These are phyloP conservation scores for Amanita muscaria DNA, from an alignment of 768 basidiomycete species.

Conservation along the genomic window DNA sequence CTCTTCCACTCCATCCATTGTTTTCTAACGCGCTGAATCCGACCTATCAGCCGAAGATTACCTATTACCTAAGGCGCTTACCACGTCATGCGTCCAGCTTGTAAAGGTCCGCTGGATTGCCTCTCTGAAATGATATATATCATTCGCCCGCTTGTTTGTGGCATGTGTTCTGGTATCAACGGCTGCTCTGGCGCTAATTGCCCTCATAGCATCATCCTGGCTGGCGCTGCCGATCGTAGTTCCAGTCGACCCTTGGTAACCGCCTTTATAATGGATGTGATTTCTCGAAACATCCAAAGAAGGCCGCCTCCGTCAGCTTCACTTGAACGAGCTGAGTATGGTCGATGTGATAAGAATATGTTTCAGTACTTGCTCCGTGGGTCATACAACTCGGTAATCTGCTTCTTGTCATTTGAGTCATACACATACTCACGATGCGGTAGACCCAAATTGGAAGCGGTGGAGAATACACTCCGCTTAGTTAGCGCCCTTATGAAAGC, in stretches of 20 bases:
- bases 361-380: conserved; percentile 82
- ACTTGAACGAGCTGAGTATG: conserved; percentile 72
- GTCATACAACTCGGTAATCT: conserved; percentile 72
- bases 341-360: conserved; percentile 73
- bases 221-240: conserved; percentile 36
- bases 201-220: conserved; percentile 37
- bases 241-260: conserved; percentile 58
- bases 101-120: conserved; percentile 60
- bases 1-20: conserved; percentile 56
- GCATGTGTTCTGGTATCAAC: too few relatives aligned
- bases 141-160: conserved; percentile 69
- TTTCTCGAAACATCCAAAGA: conserved; percentile 69
- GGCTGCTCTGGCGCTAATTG: too few relatives aligned
- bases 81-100: conserved; percentile 61
- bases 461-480: conserved; percentile 53
- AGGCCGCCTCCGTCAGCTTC: conserved; percentile 49
- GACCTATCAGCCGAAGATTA: conserved; percentile 67
- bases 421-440: conserved; percentile 8
- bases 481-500: conserved; percentile 62
- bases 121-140: conserved; percentile 66
- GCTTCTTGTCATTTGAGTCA: conserved; percentile 29
- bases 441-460: conserved; percentile 69
- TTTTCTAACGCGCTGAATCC: conserved; percentile 25
- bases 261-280: conserved; percentile 58
- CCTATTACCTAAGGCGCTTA: conserved; percentile 73